Percentiles rank a stretch among this genome's conserved stretches.
Conservation (phyloP, 179 eudicot genomes). For the Amaranthus tricolor region DNA sequence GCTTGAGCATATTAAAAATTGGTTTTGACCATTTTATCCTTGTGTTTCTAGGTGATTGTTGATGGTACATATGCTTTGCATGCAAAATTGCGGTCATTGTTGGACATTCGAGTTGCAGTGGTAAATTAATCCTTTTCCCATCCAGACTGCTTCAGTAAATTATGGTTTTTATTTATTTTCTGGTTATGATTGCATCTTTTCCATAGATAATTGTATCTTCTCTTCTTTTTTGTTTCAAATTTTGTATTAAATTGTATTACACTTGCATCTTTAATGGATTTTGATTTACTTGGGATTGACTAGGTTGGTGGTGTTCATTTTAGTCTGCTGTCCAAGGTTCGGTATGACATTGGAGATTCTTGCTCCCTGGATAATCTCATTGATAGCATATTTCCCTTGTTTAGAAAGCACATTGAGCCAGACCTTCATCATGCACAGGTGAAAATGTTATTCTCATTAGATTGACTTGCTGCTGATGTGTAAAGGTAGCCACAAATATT, state of each 20-base stretch:
- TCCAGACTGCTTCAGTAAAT: not conserved
- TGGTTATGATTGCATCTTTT: not conserved
- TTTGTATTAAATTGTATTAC: not conserved
- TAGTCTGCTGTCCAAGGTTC: conserved; percentile 97
- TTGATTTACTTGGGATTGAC: not conserved
- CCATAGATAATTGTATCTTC: not conserved
- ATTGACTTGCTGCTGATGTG: not conserved
- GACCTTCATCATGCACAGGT: conserved; percentile 99
- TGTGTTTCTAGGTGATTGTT: conserved; percentile 69
- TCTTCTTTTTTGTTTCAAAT: conserved; percentile 4
- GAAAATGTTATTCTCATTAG: not conserved
- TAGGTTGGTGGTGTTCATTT: conserved; percentile 99
- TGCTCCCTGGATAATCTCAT: conserved; percentile 89
- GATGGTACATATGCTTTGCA: conserved; percentile 98
- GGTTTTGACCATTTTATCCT: conserved; percentile 10
- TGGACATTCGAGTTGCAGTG: conserved; percentile 99
- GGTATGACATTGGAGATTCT: conserved; percentile 93
- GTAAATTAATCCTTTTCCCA: conserved; percentile 40
- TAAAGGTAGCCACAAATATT: not conserved
- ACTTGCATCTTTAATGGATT: not conserved
- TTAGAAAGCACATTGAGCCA: conserved; percentile 96
- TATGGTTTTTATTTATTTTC: not conserved
- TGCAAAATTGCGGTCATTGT: conserved; percentile 86
- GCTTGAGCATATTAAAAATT: not conserved
- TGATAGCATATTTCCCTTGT: conserved; percentile 95